These are phyloP conservation scores for Didymella lethalis DNA, from an alignment of 2,329 filamentous ascomycete species.

Conservation along the genomic window DNA sequence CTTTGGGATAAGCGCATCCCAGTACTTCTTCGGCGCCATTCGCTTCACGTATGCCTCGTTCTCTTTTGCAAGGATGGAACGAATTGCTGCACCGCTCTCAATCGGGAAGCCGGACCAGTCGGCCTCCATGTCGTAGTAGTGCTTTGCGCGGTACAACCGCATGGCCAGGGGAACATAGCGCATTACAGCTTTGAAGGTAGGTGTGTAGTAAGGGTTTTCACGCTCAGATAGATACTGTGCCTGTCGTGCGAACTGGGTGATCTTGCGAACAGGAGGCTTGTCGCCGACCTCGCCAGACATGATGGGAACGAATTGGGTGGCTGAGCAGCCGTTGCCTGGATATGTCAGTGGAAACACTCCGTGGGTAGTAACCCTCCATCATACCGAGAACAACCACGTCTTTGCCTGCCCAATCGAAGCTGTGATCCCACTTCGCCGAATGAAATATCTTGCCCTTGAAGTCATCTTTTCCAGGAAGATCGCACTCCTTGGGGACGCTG, in stretches of 20 bases:
- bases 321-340: slow-evolving; percentile 57
- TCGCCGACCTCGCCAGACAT: slow-evolving; percentile 47
- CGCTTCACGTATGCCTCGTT: slow-evolving; percentile 55
- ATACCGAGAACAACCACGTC: slow-evolving; percentile 44
- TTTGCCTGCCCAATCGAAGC: slow-evolving; percentile 57
- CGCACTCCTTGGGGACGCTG: slow-evolving; percentile 45
- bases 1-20: slow-evolving; percentile 54
- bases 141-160: slow-evolving; percentile 54
- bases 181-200: slow-evolving; percentile 55
- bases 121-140: slow-evolving; percentile 56
- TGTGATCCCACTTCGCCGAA: slow-evolving; percentile 54
- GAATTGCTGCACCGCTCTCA: slow-evolving; percentile 48
- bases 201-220: slow-evolving; percentile 54
- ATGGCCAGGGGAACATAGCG: slow-evolving; percentile 56
- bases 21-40: slow-evolving; percentile 55
- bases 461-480: slow-evolving; percentile 55
- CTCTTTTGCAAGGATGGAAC: slow-evolving; percentile 48
- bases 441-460: slow-evolving; percentile 53
- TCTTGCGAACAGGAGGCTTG: slow-evolving; percentile 44
- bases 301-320: slow-evolving; percentile 59
- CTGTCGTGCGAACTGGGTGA: slow-evolving; percentile 61
- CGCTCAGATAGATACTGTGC: slow-evolving; percentile 60
- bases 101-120: slow-evolving; percentile 56
- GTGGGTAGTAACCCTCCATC: too few species aligned
- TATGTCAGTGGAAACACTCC: background rate